These are phyloP conservation scores for Nitzschia sp. DNA, from an alignment of 108 stramenopile genomes.

Conservation along the genomic window DNA sequence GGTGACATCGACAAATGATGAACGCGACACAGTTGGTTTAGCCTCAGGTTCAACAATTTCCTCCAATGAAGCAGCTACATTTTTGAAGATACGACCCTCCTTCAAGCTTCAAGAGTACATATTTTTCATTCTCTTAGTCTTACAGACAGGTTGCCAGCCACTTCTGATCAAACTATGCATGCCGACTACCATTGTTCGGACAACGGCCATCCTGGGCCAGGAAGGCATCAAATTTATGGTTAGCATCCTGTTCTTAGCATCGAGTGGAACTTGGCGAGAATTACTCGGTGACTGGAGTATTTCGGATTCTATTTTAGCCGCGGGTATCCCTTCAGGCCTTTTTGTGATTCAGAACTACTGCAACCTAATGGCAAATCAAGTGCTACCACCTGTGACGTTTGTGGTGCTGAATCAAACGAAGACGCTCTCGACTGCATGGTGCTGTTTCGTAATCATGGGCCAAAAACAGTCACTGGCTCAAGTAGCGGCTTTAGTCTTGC, in stretches of 20 bases:
- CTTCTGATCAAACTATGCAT: conserved; percentile 65
- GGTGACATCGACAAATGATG: too few relatives aligned
- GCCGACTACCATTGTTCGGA: conserved; percentile 55
- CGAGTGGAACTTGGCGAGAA: conserved; percentile 31
- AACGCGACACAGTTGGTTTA: too few relatives aligned
- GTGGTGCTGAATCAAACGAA: conserved; percentile 93
- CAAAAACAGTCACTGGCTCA: conserved; percentile 66
- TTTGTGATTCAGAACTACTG: conserved; percentile 85
- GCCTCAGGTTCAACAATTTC: too few relatives aligned
- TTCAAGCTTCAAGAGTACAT: not conserved
- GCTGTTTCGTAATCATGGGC: conserved; percentile 78
- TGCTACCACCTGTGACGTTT: conserved; percentile 80
- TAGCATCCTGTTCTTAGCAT: conserved; percentile 39
- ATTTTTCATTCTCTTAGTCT: conserved; percentile 1
- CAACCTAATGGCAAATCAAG: conserved; percentile 71
- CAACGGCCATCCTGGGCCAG: conserved; percentile 68
- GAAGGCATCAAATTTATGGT: conserved; percentile 57
- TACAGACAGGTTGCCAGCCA: conserved; percentile 53
- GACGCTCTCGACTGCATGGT: conserved; percentile 84
- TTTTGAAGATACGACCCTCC: too few relatives aligned
- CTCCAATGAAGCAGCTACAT: too few relatives aligned
- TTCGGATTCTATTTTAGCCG: conserved; percentile 37
- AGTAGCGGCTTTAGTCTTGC: conserved; percentile 66
- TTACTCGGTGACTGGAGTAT: conserved; percentile 49
- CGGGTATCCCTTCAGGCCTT: conserved; percentile 71